Evolutionary conservation across 2,329 filamentous ascomycete genomes (phyloP).

Genomic region (Bisporella sp.): DNA sequence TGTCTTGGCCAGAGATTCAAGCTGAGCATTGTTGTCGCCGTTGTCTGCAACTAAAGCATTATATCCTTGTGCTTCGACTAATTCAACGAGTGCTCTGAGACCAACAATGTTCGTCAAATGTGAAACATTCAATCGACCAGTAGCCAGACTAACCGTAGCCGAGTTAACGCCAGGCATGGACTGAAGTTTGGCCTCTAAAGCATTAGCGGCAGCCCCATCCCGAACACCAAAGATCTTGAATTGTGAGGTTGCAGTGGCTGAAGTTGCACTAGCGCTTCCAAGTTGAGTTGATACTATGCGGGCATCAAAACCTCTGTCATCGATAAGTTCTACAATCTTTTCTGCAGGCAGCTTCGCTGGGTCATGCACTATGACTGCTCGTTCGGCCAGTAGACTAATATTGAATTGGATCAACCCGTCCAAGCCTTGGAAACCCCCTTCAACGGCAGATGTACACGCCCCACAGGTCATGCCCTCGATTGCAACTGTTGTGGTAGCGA

Average conservation of each 20-base stretch:
- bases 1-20: slow-evolving; percentile 93
- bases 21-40: slow-evolving; percentile 93
- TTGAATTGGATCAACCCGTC: slow-evolving; percentile 84
- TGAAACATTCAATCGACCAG: slow-evolving; percentile 64
- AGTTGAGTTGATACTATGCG: slow-evolving; percentile 70
- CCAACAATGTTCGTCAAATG: slow-evolving; percentile 69
- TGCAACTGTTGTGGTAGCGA: slow-evolving; percentile 73
- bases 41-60: slow-evolving; percentile 86
- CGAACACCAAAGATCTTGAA: slow-evolving; percentile 79
- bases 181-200: slow-evolving; percentile 62
- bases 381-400: slow-evolving; percentile 87
- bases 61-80: slow-evolving; percentile 73
- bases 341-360: slow-evolving; percentile 61
- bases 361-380: slow-evolving; percentile 83
- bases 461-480: slow-evolving; percentile 98
- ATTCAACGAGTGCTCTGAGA: slow-evolving; percentile 74
- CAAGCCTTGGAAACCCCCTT: slow-evolving; percentile 70
- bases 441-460: slow-evolving; percentile 87
- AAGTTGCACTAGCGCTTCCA: slow-evolving; percentile 46
- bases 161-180: slow-evolving; percentile 64
- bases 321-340: slow-evolving; percentile 74
- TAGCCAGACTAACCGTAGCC: slow-evolving; percentile 67
- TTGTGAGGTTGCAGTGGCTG: slow-evolving; percentile 56
- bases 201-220: slow-evolving; percentile 63
- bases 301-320: slow-evolving; percentile 85